Percentiles rank a stretch among this genome's conserved stretches.
These are phyloP conservation scores for Cladosporium sphaerospermum DNA, from an alignment of 2,329 filamentous ascomycete genomes.

Conservation along the genomic window DNA sequence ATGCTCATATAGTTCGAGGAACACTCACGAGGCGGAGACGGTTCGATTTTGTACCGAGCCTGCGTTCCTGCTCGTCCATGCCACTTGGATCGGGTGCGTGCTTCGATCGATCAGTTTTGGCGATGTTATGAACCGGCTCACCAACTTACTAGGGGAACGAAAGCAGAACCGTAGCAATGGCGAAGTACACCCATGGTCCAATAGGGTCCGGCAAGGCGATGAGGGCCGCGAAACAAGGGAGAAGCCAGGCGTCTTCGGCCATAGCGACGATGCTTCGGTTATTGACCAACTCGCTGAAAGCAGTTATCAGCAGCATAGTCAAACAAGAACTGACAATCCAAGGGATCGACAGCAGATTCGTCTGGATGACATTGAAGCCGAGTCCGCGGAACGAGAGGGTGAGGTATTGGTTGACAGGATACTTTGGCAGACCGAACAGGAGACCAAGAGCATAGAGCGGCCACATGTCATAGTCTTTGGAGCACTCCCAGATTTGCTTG, in stretches of 20 bases:
- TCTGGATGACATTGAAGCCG: slow-evolving; percentile 31
- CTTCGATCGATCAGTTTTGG: not conserved
- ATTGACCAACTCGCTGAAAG: slow-evolving; percentile 45
- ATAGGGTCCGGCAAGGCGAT: not conserved
- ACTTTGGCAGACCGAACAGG: slow-evolving; percentile 45
- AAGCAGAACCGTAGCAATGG: not conserved
- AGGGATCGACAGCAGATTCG: slow-evolving; percentile 59
- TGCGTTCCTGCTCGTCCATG: not conserved
- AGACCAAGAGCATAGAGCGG: slow-evolving; percentile 18
- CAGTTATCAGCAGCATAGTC: slow-evolving; percentile 45
- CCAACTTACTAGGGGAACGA: not conserved
- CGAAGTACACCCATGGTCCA: not conserved
- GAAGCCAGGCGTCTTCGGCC: slow-evolving; percentile 33
- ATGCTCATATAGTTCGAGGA: not conserved
- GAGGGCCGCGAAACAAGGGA: slow-evolving; percentile 34
- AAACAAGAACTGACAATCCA: slow-evolving; percentile 29
- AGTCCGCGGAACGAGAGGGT: slow-evolving; percentile 38
- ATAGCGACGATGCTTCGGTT: slow-evolving; percentile 44
- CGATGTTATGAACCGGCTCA: not conserved
- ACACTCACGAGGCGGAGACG: not conserved
- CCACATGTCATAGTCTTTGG: slow-evolving; percentile 38
- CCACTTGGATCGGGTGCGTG: not conserved
- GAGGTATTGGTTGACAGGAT: slow-evolving; percentile 48
- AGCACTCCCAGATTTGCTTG: slow-evolving; percentile 25
- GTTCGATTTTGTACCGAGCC: not conserved